A percentile compares a stretch with the other conserved stretches of the same genome.
Evolutionary conservation across 2,329 filamentous ascomycete species (phyloP).

Genomic region (Trichoderma citrinoviride): DNA sequence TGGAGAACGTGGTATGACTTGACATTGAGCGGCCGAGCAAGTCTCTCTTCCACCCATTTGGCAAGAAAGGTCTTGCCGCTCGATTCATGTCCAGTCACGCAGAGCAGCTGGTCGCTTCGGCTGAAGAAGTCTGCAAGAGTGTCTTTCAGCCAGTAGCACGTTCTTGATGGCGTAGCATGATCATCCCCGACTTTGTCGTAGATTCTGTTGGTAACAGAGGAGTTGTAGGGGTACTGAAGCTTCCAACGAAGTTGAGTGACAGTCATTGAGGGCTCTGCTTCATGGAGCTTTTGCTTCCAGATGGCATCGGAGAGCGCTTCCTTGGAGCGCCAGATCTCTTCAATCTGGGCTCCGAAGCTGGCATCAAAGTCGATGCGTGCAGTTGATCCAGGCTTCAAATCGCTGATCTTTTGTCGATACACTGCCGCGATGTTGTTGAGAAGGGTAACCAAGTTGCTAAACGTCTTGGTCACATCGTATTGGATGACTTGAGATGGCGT

Average conservation of each 20-base stretch:
- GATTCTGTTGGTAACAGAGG: background rate
- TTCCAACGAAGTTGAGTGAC: slow-evolving; percentile 30
- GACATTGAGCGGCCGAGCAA: slow-evolving; percentile 39
- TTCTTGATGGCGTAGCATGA: slow-evolving; percentile 39
- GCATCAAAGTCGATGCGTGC: slow-evolving; percentile 38
- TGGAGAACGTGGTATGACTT: slow-evolving; percentile 36
- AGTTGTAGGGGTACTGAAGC: background rate
- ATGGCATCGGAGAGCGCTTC: slow-evolving; percentile 36
- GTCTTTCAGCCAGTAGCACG: slow-evolving; percentile 40
- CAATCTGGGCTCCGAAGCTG: slow-evolving; percentile 36
- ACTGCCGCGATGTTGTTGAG: slow-evolving; percentile 36
- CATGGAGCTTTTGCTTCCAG: slow-evolving; percentile 37
- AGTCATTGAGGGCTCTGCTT: slow-evolving; percentile 25
- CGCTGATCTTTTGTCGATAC: slow-evolving; percentile 38
- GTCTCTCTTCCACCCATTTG: slow-evolving; percentile 41
- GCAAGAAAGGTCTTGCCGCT: slow-evolving; percentile 41
- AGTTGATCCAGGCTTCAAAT: slow-evolving; percentile 27
- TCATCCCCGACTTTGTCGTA: slow-evolving; percentile 33
- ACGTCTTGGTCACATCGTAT: slow-evolving; percentile 35
- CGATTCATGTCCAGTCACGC: slow-evolving; percentile 36
- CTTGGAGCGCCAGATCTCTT: slow-evolving; percentile 36
- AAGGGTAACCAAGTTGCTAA: slow-evolving; percentile 37
- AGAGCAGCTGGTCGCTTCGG: slow-evolving; percentile 36
- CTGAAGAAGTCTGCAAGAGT: slow-evolving; percentile 37
- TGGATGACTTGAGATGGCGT: background rate